Conservation (phyloP, 306 rosid genomes). For the Rosa chinensis region DNA sequence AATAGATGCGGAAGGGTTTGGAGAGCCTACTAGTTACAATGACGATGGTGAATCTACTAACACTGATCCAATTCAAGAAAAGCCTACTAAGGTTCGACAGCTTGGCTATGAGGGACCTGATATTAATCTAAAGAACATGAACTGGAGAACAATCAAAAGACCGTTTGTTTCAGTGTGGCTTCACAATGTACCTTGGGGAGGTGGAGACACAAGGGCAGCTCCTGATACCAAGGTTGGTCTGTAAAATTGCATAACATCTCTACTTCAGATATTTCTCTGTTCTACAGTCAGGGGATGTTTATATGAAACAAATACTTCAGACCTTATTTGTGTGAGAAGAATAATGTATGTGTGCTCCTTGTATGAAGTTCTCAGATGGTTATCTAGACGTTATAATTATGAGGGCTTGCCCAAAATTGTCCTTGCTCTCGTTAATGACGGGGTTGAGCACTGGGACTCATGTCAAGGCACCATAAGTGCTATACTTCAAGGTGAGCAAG, state of each 20-base stretch:
- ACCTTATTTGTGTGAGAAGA: neutral
- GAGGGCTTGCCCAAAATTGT: conserved; percentile 58
- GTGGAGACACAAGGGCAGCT: conserved; percentile 79
- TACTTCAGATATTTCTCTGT: neutral
- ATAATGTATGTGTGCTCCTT: conserved; percentile 20
- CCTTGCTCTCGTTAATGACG: conserved; percentile 68
- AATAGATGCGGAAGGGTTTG: conserved; percentile 63
- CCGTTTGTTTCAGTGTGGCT: conserved; percentile 92
- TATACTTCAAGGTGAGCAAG: conserved; percentile 67
- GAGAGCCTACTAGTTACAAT: conserved; percentile 60
- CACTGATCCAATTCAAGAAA: conserved; percentile 40
- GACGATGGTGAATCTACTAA: conserved; percentile 35
- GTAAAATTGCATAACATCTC: conserved; percentile 3
- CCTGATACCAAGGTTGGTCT: conserved; percentile 85
- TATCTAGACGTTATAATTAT: conserved; percentile 67
- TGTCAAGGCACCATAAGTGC: conserved; percentile 77
- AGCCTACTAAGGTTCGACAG: conserved; percentile 31
- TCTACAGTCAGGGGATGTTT: neutral
- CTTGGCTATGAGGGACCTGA: conserved; percentile 67
- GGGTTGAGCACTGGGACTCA: conserved; percentile 58
- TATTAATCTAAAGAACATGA: conserved; percentile 45
- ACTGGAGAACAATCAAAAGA: conserved; percentile 80
- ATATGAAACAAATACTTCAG: neutral
- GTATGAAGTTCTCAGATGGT: conserved; percentile 89
- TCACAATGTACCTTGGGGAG: conserved; percentile 97